These are phyloP conservation scores for Epichloe brachyelytri DNA, from an alignment of 2,329 filamentous ascomycete genomes.

Conservation along the genomic window DNA sequence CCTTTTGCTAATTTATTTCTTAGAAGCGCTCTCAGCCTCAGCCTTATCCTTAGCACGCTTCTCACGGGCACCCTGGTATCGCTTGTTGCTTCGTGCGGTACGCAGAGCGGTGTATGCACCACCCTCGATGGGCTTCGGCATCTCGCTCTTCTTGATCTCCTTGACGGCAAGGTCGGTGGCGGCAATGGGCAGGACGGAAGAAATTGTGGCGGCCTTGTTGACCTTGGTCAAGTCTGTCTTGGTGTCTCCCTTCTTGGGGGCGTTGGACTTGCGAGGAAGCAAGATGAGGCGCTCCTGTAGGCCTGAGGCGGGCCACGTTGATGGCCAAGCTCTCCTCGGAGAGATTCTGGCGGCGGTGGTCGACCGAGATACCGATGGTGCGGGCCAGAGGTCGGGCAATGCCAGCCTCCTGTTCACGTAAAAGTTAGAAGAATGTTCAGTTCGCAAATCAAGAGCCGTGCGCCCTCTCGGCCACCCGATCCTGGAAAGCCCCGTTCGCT, in stretches of 20 bases:
- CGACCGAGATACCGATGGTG: slow-evolving; percentile 95
- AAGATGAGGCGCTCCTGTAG: slow-evolving; percentile 94
- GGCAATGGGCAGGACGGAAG: slow-evolving; percentile 57
- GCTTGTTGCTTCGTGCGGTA: slow-evolving; percentile 69
- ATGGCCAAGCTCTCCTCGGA: slow-evolving; percentile 85
- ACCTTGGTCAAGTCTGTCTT: slow-evolving; percentile 66
- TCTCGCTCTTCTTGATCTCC: slow-evolving; percentile 70
- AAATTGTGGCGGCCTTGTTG: slow-evolving; percentile 36
- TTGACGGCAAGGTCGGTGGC: slow-evolving; percentile 51
- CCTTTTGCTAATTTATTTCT: slow-evolving; percentile 57
- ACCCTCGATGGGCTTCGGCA: slow-evolving; percentile 64
- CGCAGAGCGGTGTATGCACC: slow-evolving; percentile 81
- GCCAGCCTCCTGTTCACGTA: slow-evolving; percentile 63
- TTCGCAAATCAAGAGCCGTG: not conserved
- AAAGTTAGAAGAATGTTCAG: slow-evolving; percentile 19
- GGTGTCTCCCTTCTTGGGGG: slow-evolving; percentile 87
- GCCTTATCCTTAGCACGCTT: slow-evolving; percentile 87
- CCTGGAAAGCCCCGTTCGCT: not conserved
- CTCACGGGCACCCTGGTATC: slow-evolving; percentile 72
- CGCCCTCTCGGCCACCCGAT: not conserved
- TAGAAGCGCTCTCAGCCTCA: slow-evolving; percentile 62
- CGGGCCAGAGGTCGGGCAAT: slow-evolving; percentile 88
- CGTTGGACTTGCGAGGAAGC: slow-evolving; percentile 90
- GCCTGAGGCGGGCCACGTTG: slow-evolving; percentile 96
- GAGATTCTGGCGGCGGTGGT: slow-evolving; percentile 92